These are phyloP conservation scores for Deuterostichococcus epilithicus DNA, from an alignment of 139 green algal genomes.

Conservation along the genomic window DNA sequence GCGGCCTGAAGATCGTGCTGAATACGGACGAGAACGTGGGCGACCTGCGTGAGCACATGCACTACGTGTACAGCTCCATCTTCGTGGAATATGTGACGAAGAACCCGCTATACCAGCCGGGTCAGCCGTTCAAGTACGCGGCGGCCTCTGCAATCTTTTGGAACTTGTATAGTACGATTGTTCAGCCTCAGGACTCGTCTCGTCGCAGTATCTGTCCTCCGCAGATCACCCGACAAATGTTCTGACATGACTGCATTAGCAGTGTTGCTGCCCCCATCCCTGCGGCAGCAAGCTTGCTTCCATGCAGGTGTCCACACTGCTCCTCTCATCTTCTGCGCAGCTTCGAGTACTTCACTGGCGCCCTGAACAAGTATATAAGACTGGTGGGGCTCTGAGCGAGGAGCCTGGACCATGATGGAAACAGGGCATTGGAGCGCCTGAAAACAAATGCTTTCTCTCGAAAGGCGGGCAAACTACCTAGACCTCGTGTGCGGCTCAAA, in stretches of 20 bases:
- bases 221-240: not conserved
- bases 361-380: constrained; percentile 53
- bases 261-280: too few species aligned
- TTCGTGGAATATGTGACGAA: constrained; percentile 82
- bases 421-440: too few species aligned
- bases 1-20: constrained; percentile 67
- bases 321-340: constrained; percentile 5
- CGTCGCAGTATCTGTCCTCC: not conserved
- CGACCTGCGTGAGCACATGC: constrained; percentile 66
- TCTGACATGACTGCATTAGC: not conserved
- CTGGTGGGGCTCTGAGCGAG: constrained; percentile 23
- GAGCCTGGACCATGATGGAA: too few species aligned
- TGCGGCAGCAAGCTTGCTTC: too few species aligned
- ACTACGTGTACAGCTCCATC: constrained; percentile 70
- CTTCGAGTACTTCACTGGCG: constrained; percentile 40
- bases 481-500: too few species aligned
- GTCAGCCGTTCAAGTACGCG: constrained; percentile 69
- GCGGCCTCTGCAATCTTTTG: not conserved
- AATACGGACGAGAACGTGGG: constrained; percentile 66
- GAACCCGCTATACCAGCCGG: constrained; percentile 76
- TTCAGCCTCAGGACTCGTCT: not conserved
- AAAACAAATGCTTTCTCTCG: too few species aligned
- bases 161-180: not conserved
- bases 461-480: too few species aligned
- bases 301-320: not conserved